These are phyloP conservation scores for Leptodermis oblonga DNA, from an alignment of 257 asterid genomes.

Conservation along the genomic window DNA sequence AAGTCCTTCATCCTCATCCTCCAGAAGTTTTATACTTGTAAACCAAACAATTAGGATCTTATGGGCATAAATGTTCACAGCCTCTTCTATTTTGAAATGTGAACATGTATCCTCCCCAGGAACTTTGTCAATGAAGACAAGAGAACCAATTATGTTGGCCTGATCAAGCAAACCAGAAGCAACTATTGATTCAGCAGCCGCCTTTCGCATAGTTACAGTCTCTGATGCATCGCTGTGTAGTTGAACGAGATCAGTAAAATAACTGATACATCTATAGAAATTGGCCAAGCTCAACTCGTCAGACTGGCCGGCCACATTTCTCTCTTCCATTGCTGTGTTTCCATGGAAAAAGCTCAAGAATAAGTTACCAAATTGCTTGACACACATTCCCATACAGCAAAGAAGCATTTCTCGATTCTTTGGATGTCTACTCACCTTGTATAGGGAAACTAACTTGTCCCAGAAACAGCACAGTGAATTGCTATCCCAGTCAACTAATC, in stretches of 20 bases:
- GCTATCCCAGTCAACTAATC: slow-evolving; percentile 50
- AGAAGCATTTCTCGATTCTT: slow-evolving; percentile 67
- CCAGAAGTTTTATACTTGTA: slow-evolving; percentile 72
- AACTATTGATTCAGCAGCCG: slow-evolving; percentile 82
- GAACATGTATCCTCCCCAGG: slow-evolving; percentile 28
- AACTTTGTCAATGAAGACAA: slow-evolving; percentile 25
- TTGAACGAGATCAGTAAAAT: slow-evolving; percentile 57
- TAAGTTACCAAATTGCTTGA: slow-evolving; percentile 45
- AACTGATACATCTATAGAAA: slow-evolving; percentile 45
- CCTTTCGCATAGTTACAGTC: slow-evolving; percentile 72
- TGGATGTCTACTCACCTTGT: slow-evolving; percentile 66
- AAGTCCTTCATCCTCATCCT: slow-evolving; percentile 81
- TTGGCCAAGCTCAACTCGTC: slow-evolving; percentile 29
- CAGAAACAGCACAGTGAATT: slow-evolving; percentile 55
- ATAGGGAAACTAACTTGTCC: slow-evolving; percentile 66
- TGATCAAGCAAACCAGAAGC: slow-evolving; percentile 75
- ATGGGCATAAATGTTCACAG: slow-evolving; percentile 41
- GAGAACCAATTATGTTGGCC: slow-evolving; percentile 46
- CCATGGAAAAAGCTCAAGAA: slow-evolving; percentile 37
- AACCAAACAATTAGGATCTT: slow-evolving; percentile 68
- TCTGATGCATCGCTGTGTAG: slow-evolving; percentile 62
- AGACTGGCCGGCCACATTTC: slow-evolving; percentile 24
- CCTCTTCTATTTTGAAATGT: slow-evolving; percentile 35
- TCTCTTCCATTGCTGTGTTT: slow-evolving; percentile 21
- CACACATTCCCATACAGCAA: slow-evolving; percentile 90